These are phyloP conservation scores for Rhizophagus sp. DNA, from an alignment of 192 early-diverging fungal genomes.

Conservation along the genomic window DNA sequence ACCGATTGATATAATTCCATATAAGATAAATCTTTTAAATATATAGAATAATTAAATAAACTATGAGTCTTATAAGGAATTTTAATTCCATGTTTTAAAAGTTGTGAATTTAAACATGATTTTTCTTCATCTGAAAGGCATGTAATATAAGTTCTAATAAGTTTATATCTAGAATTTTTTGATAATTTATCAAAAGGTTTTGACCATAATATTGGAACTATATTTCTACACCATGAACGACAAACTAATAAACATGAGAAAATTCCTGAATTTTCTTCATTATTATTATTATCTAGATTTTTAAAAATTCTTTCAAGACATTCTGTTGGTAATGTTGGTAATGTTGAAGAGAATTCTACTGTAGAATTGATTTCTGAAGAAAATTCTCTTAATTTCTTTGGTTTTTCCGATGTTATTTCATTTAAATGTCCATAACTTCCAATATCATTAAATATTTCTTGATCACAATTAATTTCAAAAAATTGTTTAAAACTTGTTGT, in stretches of 20 bases:
- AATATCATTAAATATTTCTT: neutral
- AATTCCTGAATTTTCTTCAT: neutral
- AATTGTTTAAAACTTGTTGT: neutral
- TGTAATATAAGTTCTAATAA: neutral
- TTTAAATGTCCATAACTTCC: neutral
- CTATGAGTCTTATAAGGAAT: neutral
- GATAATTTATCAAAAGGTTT: neutral
- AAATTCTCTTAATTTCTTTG: neutral
- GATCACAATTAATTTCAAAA: neutral
- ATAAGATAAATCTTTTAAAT: neutral
- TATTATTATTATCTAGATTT: neutral
- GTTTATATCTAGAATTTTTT: neutral
- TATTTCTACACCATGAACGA: constrained; percentile 14
- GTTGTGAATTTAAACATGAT: neutral
- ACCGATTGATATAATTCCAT: neutral
- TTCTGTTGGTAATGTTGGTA: neutral
- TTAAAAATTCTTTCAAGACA: neutral
- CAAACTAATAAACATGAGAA: constrained; percentile 12
- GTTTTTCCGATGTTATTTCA: neutral
- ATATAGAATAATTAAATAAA: constrained; percentile 6
- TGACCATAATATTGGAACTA: constrained; percentile 5
- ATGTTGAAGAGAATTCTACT: neutral
- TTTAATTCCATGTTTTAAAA: neutral
- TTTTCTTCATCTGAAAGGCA: neutral
- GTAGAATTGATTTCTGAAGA: neutral